A percentile compares a stretch with the other conserved stretches of the same genome.
Conservation (phyloP, 2,329 filamentous ascomycete genomes). For the Microascus cirrosus region DNA sequence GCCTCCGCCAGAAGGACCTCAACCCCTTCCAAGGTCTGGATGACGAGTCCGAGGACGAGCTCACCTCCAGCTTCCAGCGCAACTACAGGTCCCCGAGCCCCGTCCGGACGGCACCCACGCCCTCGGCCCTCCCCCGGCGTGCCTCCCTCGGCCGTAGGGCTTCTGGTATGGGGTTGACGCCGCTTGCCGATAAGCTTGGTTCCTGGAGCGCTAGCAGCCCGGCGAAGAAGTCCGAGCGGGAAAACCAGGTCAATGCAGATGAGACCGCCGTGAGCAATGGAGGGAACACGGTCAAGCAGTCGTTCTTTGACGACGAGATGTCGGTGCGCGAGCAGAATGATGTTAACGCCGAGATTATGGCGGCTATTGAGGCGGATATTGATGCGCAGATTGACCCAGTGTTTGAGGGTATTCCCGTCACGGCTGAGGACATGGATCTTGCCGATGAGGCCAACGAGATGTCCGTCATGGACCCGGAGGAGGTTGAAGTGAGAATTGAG, state of each 20-base stretch:
- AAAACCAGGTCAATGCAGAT: background rate
- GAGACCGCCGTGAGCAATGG: background rate
- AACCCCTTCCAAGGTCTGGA: slow-evolving; percentile 19
- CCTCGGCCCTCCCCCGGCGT: slow-evolving; percentile 24
- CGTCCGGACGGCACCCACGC: slow-evolving; percentile 22
- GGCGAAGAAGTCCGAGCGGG: slow-evolving; percentile 11
- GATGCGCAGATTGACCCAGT: slow-evolving; percentile 17
- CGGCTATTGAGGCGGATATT: slow-evolving; percentile 23
- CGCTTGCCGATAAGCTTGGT: slow-evolving; percentile 48
- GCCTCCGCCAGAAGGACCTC: slow-evolving; percentile 35
- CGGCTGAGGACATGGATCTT: slow-evolving; percentile 44
- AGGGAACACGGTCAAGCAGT: slow-evolving; percentile 19
- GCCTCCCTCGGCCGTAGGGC: slow-evolving; percentile 15
- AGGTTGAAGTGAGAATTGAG: slow-evolving; percentile 19
- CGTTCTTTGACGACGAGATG: slow-evolving; percentile 46
- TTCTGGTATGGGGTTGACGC: slow-evolving; percentile 46
- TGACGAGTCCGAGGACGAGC: slow-evolving; percentile 37
- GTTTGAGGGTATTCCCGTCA: slow-evolving; percentile 36
- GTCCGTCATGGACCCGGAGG: slow-evolving; percentile 38
- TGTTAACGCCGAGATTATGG: slow-evolving; percentile 18
- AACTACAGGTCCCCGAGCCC: slow-evolving; percentile 13
- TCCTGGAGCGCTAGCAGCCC: slow-evolving; percentile 54
- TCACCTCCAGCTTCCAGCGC: slow-evolving; percentile 19
- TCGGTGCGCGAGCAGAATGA: slow-evolving; percentile 23
- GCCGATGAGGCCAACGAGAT: slow-evolving; percentile 49